These are phyloP conservation scores for Scenedesmus sp. DNA, from an alignment of 163 green algal genomes.

Conservation along the genomic window DNA sequence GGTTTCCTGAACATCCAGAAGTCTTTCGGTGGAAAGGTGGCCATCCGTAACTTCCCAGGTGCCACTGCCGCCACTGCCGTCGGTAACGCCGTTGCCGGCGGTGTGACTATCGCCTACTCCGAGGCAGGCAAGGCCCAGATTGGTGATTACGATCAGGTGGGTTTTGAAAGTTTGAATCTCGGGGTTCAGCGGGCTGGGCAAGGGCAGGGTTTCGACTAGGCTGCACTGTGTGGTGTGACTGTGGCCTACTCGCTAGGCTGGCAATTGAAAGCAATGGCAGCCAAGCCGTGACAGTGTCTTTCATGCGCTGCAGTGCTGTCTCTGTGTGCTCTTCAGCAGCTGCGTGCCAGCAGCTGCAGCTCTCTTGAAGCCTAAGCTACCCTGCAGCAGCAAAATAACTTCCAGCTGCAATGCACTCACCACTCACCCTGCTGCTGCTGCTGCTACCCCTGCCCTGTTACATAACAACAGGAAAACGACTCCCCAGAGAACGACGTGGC, in stretches of 20 bases:
- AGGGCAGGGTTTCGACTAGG: background rate
- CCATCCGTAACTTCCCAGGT: conserved; percentile 36
- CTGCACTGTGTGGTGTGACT: no score
- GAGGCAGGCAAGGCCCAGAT: conserved; percentile 32
- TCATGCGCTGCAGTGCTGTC: no score
- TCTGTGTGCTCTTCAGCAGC: no score
- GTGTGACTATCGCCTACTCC: conserved; percentile 25
- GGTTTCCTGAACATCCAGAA: conserved; percentile 48
- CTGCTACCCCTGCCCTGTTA: background rate
- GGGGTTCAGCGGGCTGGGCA: no score
- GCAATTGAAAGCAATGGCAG: no score
- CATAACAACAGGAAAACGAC: no score
- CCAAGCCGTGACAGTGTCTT: no score
- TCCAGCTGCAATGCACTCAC: background rate
- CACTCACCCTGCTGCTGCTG: background rate
- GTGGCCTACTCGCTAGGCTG: no score
- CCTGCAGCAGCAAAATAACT: background rate
- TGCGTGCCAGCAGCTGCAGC: no score
- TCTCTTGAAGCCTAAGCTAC: no score
- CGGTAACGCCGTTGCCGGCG: conserved; percentile 36
- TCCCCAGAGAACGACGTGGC: no score
- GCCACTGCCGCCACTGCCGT: conserved; percentile 44
- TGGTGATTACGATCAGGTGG: conserved; percentile 30
- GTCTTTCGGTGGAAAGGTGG: conserved; percentile 28
- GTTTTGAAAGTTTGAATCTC: background rate